Evolutionary conservation across 2,329 filamentous ascomycete species (phyloP).

Genomic region (Ophiostoma novo-ulmi): DNA sequence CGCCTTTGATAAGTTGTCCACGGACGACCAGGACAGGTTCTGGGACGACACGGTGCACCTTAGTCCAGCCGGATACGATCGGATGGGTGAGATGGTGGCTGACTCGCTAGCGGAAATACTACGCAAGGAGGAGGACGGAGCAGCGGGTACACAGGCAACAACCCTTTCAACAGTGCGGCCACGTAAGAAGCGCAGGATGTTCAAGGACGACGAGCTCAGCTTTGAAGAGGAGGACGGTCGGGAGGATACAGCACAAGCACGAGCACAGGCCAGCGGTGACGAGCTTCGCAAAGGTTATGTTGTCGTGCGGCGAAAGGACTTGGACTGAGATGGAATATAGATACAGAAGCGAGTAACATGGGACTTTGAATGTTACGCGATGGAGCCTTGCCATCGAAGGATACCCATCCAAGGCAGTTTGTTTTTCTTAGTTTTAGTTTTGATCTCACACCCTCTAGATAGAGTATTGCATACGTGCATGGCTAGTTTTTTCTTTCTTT

Average conservation of each 20-base stretch:
- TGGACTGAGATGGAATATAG: constrained; percentile 38
- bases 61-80: constrained; percentile 53
- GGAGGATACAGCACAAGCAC: constrained; percentile 31
- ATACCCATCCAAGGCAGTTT: constrained; percentile 10
- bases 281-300: constrained; percentile 50
- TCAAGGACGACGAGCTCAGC: constrained; percentile 38
- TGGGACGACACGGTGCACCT: constrained; percentile 61
- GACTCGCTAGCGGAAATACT: constrained; percentile 47
- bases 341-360: neutral
- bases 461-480: neutral
- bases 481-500: neutral
- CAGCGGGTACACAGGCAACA: constrained; percentile 21
- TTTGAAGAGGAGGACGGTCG: constrained; percentile 49
- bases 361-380: neutral
- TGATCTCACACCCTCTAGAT: neutral
- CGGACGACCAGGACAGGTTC: constrained; percentile 43
- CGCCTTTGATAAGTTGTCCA: constrained; percentile 48
- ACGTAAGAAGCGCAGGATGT: constrained; percentile 24
- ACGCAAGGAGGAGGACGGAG: constrained; percentile 34
- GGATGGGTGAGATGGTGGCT: constrained; percentile 56
- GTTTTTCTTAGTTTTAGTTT: neutral
- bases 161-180: constrained; percentile 20
- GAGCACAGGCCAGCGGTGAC: constrained; percentile 20
- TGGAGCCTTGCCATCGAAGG: constrained; percentile 15
- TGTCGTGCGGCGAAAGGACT: constrained; percentile 48